Base-by-base conservation (phyloP, 305 asterid species). In the Withania somnifera region DNA sequence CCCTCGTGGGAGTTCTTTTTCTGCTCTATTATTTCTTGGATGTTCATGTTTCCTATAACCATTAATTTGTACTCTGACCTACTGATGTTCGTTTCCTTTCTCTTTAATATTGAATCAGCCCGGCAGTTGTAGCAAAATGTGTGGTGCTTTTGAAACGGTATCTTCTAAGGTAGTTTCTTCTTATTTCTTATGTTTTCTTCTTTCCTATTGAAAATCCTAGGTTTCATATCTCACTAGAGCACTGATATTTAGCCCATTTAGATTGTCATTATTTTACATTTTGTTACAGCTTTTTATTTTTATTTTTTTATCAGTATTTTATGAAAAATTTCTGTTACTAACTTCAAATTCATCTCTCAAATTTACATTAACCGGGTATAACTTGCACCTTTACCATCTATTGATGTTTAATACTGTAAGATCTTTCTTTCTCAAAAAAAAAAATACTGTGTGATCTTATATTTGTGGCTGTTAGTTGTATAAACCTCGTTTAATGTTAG, bases 51-150 rank as follows among this genome's bases (percentile, higher is more conserved):
- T 75, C 61, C 42, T 28, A 28, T 75, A 15, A 5, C 28, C 42
- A 75, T 75, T 75, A 75, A 26, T 28, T 78, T 50, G 83, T 26
- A 83, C 40, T 73, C 57, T 88, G 86, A 81, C 26, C 68, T 42
- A 56, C 84, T 88, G 67, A 83, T 79, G 66, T 64, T 38, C 20
- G 6, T 64, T 15, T 82, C 34, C 51, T 77, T 9, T 20, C 20
- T 71, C 13, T 76, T 52, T 68, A 11, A 34, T 32, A 22, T 71
- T 86, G 77, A 85, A 85, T 45, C 98, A 97, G 99, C 86, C 99
- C 99, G 69, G 98, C 99, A 75, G 98, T 97, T 77, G 98, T 97
- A 84, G 98, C 96, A 86, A 93, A 97, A 86, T 97, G 98, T 81
- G 97, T 94, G 87, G 92, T 93, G 20, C 97, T 94, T 84, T 88